These are phyloP conservation scores for Drosera capensis DNA, from an alignment of 148 eudicot species.

Conservation along the genomic window DNA sequence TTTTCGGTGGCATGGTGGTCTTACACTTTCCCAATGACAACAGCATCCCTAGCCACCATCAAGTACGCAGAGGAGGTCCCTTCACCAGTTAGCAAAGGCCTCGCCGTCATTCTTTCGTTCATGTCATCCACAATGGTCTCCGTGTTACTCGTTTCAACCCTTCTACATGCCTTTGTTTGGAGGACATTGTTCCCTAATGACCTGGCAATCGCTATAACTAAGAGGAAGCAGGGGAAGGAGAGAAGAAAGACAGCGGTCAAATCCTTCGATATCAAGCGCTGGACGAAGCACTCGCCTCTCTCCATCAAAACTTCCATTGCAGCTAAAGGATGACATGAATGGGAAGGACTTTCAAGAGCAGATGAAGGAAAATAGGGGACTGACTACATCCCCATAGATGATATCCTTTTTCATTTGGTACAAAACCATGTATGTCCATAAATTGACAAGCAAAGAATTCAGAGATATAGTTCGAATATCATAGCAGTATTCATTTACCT, in stretches of 20 bases:
- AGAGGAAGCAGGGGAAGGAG: slow-evolving; percentile 36
- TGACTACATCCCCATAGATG: slow-evolving; percentile 8
- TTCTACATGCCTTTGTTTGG: slow-evolving; percentile 82
- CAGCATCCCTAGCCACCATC: slow-evolving; percentile 78
- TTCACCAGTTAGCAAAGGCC: slow-evolving; percentile 36
- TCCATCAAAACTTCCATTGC: slow-evolving; percentile 50
- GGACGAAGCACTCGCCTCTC: slow-evolving; percentile 69
- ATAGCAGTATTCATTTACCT: too few relatives aligned
- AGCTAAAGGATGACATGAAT: slow-evolving; percentile 24
- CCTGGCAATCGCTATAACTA: slow-evolving; percentile 85
- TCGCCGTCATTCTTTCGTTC: slow-evolving; percentile 57
- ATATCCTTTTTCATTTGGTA: too few relatives aligned
- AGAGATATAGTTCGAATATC: too few relatives aligned
- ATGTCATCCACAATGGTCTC: slow-evolving; percentile 80
- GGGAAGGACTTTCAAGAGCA: slow-evolving; percentile 15
- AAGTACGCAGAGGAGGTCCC: slow-evolving; percentile 74
- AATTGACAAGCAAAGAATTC: too few relatives aligned
- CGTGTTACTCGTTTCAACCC: slow-evolving; percentile 49
- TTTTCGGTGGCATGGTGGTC: slow-evolving; percentile 99
- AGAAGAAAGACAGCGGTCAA: slow-evolving; percentile 28
- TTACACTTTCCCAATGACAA: slow-evolving; percentile 96
- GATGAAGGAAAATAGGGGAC: neutral
- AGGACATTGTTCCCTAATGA: slow-evolving; percentile 80
- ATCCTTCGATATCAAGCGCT: slow-evolving; percentile 48
- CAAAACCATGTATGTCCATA: too few relatives aligned